phyloP scores from a whole-genome alignment of 345 rosid genomes.

The Mallotus nudiflorus region DNA sequence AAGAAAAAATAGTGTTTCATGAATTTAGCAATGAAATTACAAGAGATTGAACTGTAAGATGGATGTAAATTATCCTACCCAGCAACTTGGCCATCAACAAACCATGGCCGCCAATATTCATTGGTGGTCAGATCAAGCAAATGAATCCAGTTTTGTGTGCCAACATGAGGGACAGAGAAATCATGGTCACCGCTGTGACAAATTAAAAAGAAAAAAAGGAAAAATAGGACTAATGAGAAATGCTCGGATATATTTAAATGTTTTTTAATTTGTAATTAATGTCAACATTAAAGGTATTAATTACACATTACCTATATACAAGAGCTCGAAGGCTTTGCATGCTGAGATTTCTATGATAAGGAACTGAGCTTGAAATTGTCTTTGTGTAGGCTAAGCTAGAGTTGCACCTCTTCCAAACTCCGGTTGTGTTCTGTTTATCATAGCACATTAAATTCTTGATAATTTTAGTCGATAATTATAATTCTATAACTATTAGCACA shows the following conservation, averaged over 20 bases:
- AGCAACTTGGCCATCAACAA: constrained; percentile 15
- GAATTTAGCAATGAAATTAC: no score
- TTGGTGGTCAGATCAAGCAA: constrained; percentile 24
- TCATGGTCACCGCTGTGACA: constrained; percentile 40
- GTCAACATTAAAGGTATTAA: no score
- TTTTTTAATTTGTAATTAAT: no score
- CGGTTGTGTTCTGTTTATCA: constrained; percentile 28
- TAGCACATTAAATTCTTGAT: neutral
- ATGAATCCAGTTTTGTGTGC: constrained; percentile 34
- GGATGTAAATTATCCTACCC: neutral
- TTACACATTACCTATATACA: constrained; percentile 38
- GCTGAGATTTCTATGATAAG: constrained; percentile 27
- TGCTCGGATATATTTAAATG: no score
- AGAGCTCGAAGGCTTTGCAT: constrained; percentile 33
- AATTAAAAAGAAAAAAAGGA: neutral
- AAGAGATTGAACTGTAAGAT: no score
- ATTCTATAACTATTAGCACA: no score
- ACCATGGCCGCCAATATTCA: constrained; percentile 12
- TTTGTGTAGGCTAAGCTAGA: constrained; percentile 35
- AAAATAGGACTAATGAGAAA: no score
- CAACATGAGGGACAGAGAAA: constrained; percentile 31
- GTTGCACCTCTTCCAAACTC: constrained; percentile 39
- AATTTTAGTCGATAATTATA: no score
- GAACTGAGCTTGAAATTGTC: constrained; percentile 23
- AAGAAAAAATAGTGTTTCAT: no score